phyloP scores from a whole-genome alignment of 805 yeast species.

The Candida xiaguanensis region DNA sequence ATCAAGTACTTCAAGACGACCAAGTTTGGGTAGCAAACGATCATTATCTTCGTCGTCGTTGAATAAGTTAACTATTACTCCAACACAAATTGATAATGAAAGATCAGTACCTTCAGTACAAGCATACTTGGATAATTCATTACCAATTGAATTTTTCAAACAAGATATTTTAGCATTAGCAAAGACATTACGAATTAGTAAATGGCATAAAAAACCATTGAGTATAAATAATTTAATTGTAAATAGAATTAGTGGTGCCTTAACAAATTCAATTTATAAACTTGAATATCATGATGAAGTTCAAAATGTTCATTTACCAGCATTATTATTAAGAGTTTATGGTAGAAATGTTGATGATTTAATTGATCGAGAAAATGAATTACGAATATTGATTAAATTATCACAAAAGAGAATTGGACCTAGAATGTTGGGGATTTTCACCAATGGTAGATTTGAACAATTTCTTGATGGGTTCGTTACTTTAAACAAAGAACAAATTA shows the following conservation, averaged over 20 bases:
- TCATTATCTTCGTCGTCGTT: slow-evolving; percentile 35
- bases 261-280: slow-evolving; percentile 85
- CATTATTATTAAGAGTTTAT: slow-evolving; percentile 73
- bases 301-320: slow-evolving; percentile 43
- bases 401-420: slow-evolving; percentile 85
- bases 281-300: slow-evolving; percentile 50
- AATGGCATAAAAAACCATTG: slow-evolving; percentile 67
- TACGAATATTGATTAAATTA: slow-evolving; percentile 66
- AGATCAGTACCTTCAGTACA: slow-evolving; percentile 47
- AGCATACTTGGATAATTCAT: slow-evolving; percentile 64
- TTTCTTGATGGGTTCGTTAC: slow-evolving; percentile 81
- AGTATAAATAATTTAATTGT: slow-evolving; percentile 43
- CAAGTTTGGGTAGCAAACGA: slow-evolving; percentile 26
- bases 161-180: slow-evolving; percentile 69
- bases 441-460: slow-evolving; percentile 93
- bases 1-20: slow-evolving; percentile 32
- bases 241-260: slow-evolving; percentile 81
- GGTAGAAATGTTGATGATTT: slow-evolving; percentile 84
- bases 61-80: slow-evolving; percentile 23
- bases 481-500: slow-evolving; percentile 65
- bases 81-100: slow-evolving; percentile 26
- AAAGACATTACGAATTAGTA: slow-evolving; percentile 62
- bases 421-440: slow-evolving; percentile 78
- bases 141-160: slow-evolving; percentile 82
- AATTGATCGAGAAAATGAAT: slow-evolving; percentile 82